Percentiles rank a stretch among this genome's conserved stretches.
phyloP scores from a whole-genome alignment of 1,284 basidiomycete species.

The Pseudozyma hubeiensis region DNA sequence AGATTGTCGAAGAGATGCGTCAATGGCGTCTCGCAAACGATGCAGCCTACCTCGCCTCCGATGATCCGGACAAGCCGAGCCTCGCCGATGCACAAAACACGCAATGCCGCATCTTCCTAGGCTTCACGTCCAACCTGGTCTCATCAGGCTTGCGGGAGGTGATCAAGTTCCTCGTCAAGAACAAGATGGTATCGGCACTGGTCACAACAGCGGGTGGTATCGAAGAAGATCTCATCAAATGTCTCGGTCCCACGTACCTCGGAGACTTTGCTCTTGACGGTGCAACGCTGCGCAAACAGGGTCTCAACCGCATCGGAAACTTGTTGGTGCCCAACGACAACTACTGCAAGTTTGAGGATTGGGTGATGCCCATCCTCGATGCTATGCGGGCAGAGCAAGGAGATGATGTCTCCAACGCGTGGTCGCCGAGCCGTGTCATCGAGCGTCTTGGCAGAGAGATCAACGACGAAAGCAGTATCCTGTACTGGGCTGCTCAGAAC shows the following conservation, averaged over 20 bases:
- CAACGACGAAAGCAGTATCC: conserved; percentile 89
- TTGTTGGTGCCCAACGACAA: conserved; percentile 97
- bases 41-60: conserved; percentile 33
- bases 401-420: conserved; percentile 73
- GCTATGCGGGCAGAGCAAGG: conserved; percentile 91
- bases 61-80: conserved; percentile 47
- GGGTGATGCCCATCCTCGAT: conserved; percentile 94
- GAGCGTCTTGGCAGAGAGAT: conserved; percentile 93
- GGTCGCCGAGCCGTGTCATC: conserved; percentile 96
- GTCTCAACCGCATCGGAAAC: conserved; percentile 98
- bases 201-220: conserved; percentile 98
- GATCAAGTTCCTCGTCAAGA: conserved; percentile 90
- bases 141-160: conserved; percentile 96
- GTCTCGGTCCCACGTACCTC: conserved; percentile 92
- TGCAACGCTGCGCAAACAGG: conserved; percentile 83
- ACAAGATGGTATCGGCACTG: conserved; percentile 87
- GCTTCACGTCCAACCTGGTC: conserved; percentile 98
- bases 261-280: conserved; percentile 89
- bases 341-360: conserved; percentile 99
- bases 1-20: conserved; percentile 86
- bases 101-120: conserved; percentile 89
- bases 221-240: conserved; percentile 99
- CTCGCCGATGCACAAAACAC: conserved; percentile 74
- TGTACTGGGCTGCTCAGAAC: conserved; percentile 98
- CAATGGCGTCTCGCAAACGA: conserved; percentile 57